phyloP scores from a whole-genome alignment of 345 rosid genomes.

The Excoecaria agallocha region DNA sequence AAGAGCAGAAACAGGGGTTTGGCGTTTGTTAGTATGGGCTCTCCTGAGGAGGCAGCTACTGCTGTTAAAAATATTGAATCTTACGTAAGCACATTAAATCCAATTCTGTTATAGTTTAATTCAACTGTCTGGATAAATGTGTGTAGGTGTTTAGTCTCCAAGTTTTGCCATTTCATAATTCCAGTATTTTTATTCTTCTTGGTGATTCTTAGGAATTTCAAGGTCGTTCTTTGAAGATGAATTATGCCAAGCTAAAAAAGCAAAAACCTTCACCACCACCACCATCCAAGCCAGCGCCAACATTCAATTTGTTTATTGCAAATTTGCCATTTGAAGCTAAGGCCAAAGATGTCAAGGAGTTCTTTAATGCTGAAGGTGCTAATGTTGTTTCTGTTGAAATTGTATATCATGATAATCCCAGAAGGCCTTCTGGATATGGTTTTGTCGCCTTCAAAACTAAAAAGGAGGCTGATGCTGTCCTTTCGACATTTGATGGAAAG shows the following conservation, averaged over 20 bases:
- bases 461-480: slow-evolving; percentile 65
- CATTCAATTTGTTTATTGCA: slow-evolving; percentile 66
- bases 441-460: slow-evolving; percentile 77
- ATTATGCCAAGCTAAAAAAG: slow-evolving; percentile 57
- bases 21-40: slow-evolving; percentile 73
- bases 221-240: slow-evolving; percentile 59
- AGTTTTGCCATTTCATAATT: not conserved
- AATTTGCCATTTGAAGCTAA: slow-evolving; percentile 68
- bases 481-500: slow-evolving; percentile 63
- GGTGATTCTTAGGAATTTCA: slow-evolving; percentile 51
- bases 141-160: not conserved
- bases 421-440: slow-evolving; percentile 75
- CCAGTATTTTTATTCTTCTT: not conserved
- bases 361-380: slow-evolving; percentile 51
- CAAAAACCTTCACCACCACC: slow-evolving; percentile 45
- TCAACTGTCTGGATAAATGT: not conserved
- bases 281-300: slow-evolving; percentile 34
- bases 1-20: slow-evolving; percentile 69
- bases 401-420: slow-evolving; percentile 66
- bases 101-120: not conserved
- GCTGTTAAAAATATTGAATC: slow-evolving; percentile 62
- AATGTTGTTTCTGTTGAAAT: slow-evolving; percentile 59
- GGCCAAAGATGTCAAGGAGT: slow-evolving; percentile 63
- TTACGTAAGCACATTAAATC: slow-evolving; percentile 35
- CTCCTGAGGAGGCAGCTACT: slow-evolving; percentile 65